Base-by-base conservation (phyloP, 495 filamentous ascomycete species). In the Astrothelium macrocarpum region DNA sequence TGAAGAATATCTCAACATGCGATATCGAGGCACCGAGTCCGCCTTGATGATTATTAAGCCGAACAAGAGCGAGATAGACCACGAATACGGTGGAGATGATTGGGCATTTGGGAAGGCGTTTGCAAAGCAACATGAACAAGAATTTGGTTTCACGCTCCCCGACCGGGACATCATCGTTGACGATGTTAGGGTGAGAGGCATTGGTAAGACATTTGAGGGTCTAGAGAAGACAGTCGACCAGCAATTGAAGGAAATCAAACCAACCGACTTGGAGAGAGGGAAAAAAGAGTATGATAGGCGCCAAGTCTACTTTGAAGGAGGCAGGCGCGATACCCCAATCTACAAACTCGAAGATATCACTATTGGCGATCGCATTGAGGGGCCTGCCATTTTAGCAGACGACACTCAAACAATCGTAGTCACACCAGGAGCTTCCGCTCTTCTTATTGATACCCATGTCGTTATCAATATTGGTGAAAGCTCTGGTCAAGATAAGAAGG, bases 361-460 rank as follows among this genome's bases (percentile, higher is more conserved):
- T 12, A 83, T 91, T 32, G 88, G 90, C n/a, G 84, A 89, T 63
- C 84, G 85, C 28, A 81, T 97, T 25, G 77, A 81, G 43, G 94
- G 94, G 0, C 95, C 94, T 10, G 94, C 94, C 0, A 87, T 97
- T 65, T 80, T 97, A 62, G 95, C 94, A 11, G 94, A 98, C 71
- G 86, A 91, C 32, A 98, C 94, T 1, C 94, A 98, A 73, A 98
- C 94, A 0, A 91, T 98, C 63, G 90, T 98, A 1, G 84, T 98
- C 18, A 90, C 89, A 0, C 94, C 94, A 1, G 84, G 83, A 16
- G 84, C 91, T 2, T 83, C 85, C 10, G 88, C 87, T 1, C 67
- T 90, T n/a, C 74, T 89, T n/a, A 84, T 87, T 49, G 79, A 87
- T 67, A 90, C 84, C 1, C 90, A 89, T 64, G 83, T 90, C 12